A percentile compares a stretch with the other conserved stretches of the same genome.
Evolutionary conservation across 2,329 filamentous ascomycete genomes (phyloP).

Genomic region (Diplodia sapinea): DNA sequence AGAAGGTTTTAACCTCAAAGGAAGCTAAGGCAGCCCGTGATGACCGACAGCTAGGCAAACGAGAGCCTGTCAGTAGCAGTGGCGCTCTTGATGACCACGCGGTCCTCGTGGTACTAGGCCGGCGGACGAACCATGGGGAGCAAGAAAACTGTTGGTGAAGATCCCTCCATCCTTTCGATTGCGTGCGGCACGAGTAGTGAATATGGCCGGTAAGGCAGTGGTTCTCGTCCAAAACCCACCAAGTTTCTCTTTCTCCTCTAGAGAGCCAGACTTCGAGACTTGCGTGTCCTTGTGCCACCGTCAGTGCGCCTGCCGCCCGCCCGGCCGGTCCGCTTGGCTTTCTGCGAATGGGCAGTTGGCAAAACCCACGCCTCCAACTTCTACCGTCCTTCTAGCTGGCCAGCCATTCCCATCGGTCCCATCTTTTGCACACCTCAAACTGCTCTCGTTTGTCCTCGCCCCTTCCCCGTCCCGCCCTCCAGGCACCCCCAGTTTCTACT

Average conservation of each 20-base stretch:
- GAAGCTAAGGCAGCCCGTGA: constrained; percentile 9
- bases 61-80: not conserved
- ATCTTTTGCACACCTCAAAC: not conserved
- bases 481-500: not conserved
- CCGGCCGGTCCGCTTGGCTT: not conserved
- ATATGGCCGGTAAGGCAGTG: not conserved
- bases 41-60: constrained; percentile 3
- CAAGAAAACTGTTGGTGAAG: not conserved
- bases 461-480: constrained; percentile 3
- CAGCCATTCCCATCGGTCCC: constrained; percentile 1
- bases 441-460: not conserved
- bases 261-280: constrained; percentile 7
- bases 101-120: not conserved
- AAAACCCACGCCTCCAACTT: not conserved
- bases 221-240: not conserved
- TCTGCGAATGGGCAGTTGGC: not conserved
- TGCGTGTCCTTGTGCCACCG: constrained; percentile 1
- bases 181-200: not conserved
- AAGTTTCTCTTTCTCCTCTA: not conserved
- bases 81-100: constrained; percentile 11
- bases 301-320: not conserved
- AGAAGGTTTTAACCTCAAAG: constrained; percentile 24
- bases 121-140: not conserved
- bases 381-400: constrained; percentile 1
- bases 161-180: not conserved